These are phyloP conservation scores for Chaetomium strumarium DNA, from an alignment of 2,329 filamentous ascomycete species.

Conservation along the genomic window DNA sequence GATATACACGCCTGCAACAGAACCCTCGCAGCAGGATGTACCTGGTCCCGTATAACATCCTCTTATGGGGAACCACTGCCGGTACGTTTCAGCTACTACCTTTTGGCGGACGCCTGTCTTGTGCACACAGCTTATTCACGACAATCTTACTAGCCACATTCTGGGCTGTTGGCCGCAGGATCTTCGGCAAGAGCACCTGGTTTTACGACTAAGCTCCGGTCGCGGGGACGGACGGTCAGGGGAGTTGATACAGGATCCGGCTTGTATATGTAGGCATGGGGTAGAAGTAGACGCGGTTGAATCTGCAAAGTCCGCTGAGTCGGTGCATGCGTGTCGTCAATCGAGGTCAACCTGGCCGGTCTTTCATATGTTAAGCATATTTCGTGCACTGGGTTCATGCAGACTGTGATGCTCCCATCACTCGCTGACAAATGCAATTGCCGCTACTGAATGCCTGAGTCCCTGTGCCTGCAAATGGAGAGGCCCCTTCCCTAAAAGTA, in stretches of 20 bases:
- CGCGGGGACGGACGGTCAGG: not conserved
- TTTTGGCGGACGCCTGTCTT: not conserved
- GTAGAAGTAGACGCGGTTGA: constrained; percentile 2
- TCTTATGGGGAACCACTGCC: constrained; percentile 57
- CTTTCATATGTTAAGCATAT: constrained; percentile 12
- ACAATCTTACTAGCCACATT: constrained; percentile 40
- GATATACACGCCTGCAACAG: constrained; percentile 36
- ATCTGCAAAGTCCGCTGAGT: not conserved
- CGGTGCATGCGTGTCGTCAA: not conserved
- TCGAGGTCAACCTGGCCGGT: not conserved
- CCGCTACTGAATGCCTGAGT: constrained; percentile 12
- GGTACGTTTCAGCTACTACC: constrained; percentile 42
- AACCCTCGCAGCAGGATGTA: constrained; percentile 58
- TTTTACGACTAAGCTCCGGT: constrained; percentile 47
- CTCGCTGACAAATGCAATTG: constrained; percentile 12
- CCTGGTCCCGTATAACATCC: constrained; percentile 62
- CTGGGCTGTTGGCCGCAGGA: constrained; percentile 70
- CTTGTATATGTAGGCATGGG: constrained; percentile 20
- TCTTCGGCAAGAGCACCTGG: constrained; percentile 75
- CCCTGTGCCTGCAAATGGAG: constrained; percentile 12
- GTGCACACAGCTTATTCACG: constrained; percentile 1
- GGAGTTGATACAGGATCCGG: not conserved
- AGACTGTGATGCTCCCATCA: constrained; percentile 6
- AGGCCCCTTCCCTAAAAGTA: constrained; percentile 19
- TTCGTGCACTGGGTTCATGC: not conserved